Conservation (phyloP, 2,329 filamentous ascomycete genomes). For the Fusarium poae region DNA sequence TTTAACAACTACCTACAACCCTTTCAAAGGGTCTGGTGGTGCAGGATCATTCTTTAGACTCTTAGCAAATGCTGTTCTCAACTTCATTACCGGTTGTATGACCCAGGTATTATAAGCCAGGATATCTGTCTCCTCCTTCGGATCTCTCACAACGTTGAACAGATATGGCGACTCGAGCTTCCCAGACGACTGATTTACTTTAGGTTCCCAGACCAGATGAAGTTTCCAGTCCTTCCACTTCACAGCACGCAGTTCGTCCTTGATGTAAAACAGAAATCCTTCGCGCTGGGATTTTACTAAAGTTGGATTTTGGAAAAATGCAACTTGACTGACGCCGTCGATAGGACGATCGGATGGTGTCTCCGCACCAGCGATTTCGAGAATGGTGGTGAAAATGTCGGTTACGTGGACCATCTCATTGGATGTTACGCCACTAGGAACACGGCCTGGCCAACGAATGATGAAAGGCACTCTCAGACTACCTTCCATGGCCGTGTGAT, state of each 20-base stretch:
- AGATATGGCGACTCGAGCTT: conserved; percentile 52
- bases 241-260: conserved; percentile 52
- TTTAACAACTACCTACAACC: conserved; percentile 1
- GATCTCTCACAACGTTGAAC: conserved; percentile 51
- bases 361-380: conserved; percentile 43
- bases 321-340: conserved; percentile 50
- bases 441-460: conserved; percentile 52
- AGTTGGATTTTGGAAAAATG: conserved; percentile 46
- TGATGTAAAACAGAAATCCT: conserved; percentile 54
- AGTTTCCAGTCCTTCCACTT: conserved; percentile 56
- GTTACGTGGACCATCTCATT: conserved; percentile 54
- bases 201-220: conserved; percentile 53
- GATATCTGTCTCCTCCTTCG: conserved; percentile 53
- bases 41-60: conserved; percentile 51
- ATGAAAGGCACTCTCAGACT: conserved; percentile 54
- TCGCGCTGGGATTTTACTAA: conserved; percentile 32
- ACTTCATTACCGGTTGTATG: conserved; percentile 49
- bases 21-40: conserved; percentile 51
- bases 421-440: conserved; percentile 45
- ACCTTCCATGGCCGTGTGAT: conserved; percentile 55
- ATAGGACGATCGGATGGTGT: conserved; percentile 50
- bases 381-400: conserved; percentile 51
- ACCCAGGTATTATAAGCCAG: conserved; percentile 53
- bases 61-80: conserved; percentile 47
- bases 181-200: conserved; percentile 52